A percentile compares a stretch with the other conserved stretches of the same genome.
Conservation (phyloP, 139 green algal genomes). For the Trebouxia sp. region DNA sequence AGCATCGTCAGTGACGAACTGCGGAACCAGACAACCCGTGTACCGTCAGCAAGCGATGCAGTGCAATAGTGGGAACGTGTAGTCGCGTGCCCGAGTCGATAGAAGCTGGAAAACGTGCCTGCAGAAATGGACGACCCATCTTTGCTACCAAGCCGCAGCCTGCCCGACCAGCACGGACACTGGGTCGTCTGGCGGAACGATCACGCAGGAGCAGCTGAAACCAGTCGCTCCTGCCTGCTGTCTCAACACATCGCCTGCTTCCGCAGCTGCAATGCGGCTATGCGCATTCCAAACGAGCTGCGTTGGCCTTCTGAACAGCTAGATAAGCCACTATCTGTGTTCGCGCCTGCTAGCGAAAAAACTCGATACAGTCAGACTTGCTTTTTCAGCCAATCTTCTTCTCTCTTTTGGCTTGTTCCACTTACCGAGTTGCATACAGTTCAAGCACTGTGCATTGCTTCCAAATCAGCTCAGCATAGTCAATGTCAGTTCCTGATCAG, state of each 20-base stretch:
- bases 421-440: no score
- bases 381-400: background rate
- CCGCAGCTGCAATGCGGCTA: background rate
- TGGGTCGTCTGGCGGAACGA: no score
- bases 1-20: conserved; percentile 7
- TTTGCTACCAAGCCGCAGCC: no score
- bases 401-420: background rate
- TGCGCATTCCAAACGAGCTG: background rate
- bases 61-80: no score
- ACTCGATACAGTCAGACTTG: background rate
- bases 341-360: background rate
- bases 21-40: background rate
- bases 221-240: conserved; percentile 1
- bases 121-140: conserved; percentile 14
- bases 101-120: no score
- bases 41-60: no score
- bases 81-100: no score
- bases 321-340: background rate
- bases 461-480: no score
- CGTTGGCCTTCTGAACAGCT: no score
- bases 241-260: conserved; percentile 4
- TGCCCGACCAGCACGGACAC: no score
- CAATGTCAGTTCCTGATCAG: no score
- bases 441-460: no score
- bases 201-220: conserved; percentile 23